A percentile compares a stretch with the other conserved stretches of the same genome.
Conservation (phyloP, 352 stramenopile species). For the Phytophthora sansomeana region DNA sequence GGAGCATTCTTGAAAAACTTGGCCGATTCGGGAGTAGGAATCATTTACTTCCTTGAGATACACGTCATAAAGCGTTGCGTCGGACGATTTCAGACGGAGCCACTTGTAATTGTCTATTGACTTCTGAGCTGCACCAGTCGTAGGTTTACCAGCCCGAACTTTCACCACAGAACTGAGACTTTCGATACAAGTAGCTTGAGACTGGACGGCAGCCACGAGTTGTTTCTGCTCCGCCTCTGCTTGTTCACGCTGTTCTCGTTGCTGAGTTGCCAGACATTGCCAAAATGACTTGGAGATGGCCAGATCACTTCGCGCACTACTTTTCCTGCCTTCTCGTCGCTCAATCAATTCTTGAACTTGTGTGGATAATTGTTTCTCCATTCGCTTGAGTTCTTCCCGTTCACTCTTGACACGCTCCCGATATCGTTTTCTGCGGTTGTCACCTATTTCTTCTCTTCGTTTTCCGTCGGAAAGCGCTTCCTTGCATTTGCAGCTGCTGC, state of each 20-base stretch:
- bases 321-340: not conserved
- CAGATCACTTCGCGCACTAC: constrained; percentile 1
- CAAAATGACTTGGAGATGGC: constrained; percentile 8
- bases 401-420: constrained; percentile 19
- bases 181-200: constrained; percentile 14
- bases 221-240: constrained; percentile 21
- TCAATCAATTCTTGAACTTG: not conserved
- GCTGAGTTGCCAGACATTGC: constrained; percentile 2
- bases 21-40: constrained; percentile 12
- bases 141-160: not conserved
- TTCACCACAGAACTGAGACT: constrained; percentile 2
- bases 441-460: not conserved
- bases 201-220: constrained; percentile 3
- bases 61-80: constrained; percentile 12
- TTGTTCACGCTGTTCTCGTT: not conserved
- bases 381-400: constrained; percentile 10
- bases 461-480: not conserved
- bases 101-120: constrained; percentile 17
- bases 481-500: not conserved
- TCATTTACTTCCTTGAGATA: constrained; percentile 23
- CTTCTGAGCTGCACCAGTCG: not conserved
- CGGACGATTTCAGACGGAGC: constrained; percentile 12
- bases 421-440: constrained; percentile 17
- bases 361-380: constrained; percentile 7
- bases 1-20: constrained; percentile 21